Base-by-base conservation (phyloP, 1,139 yeast species). In the Pichia sp. region DNA sequence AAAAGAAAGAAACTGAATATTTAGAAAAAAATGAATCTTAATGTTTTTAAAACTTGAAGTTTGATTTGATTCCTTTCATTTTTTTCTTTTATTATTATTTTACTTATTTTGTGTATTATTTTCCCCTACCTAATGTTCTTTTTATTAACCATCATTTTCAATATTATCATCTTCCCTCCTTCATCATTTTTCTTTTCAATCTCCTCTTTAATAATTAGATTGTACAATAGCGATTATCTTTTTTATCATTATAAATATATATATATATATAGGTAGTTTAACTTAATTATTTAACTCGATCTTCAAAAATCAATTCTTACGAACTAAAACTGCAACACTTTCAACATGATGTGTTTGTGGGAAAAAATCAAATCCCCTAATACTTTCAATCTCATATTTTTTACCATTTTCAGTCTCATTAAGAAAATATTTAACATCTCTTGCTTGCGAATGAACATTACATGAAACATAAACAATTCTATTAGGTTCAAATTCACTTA, bases 321-420 rank as follows among this genome's bases (percentile, higher is more conserved):
- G 43, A 25, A 50, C 50, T 31, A 91, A 68, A 6, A 91, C 96
- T 9, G 96, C 95, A 24, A 89, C 94, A 59, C 95, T 80, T 63
- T 91, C 98, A 40, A 91, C 97, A 59, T 91, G 98, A 58, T 91
- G 95, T 0, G 98, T 91, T 62, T 89, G 97, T 4, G 98, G 98
- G 70, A 91, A 91, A 64, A 91, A 89, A 63, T 91, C 98, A 63
- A 91, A 91, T 1, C 98, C 98, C 56, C 89, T 78, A 31, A 91
- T 71, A 51, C 91, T 81, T 52, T 85, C 95, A 38, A 91, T 74
- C 46, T 65, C 66, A 65, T 87, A 91, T 28, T 71, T 56, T 5
- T 58, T 51, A 4, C 91, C 89, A 50, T 76, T 78, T 23, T 65
- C 72, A 5, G 91, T 81, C 37, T 78, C 70, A 48, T 74, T 76